A percentile compares a stretch with the other conserved stretches of the same genome.
These are phyloP conservation scores for Nannochloropsis gaditana DNA, from an alignment of 108 stramenopile genomes.

Conservation along the genomic window DNA sequence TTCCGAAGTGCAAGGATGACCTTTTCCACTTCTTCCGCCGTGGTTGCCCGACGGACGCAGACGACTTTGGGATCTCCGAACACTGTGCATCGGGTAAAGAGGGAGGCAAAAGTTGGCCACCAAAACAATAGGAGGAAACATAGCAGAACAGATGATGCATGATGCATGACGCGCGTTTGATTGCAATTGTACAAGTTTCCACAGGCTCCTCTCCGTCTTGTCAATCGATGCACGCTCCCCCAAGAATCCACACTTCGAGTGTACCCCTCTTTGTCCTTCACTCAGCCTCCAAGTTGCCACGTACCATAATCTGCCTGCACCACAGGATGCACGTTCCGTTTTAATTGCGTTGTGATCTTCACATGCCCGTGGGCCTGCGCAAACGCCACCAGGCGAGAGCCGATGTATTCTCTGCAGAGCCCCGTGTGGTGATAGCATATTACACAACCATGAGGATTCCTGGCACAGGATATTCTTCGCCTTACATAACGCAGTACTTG, in stretches of 20 bases:
- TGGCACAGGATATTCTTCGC: too few species aligned
- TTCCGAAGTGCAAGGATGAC: neutral
- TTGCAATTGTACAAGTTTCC: too few species aligned
- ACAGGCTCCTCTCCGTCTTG: too few species aligned
- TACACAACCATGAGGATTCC: too few species aligned
- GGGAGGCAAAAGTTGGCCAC: neutral
- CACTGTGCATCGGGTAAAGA: neutral
- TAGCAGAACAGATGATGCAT: too few species aligned
- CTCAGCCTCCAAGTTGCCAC: neutral
- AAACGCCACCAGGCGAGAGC: neutral
- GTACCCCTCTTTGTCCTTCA: too few species aligned
- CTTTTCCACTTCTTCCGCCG: neutral
- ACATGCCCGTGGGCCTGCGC: neutral
- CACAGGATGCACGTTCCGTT: constrained; percentile 19
- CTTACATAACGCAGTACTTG: too few species aligned
- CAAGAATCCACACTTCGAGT: too few species aligned
- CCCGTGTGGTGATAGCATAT: too few species aligned
- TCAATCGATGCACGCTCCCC: too few species aligned
- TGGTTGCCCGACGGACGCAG: neutral
- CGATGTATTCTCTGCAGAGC: neutral
- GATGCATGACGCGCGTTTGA: too few species aligned
- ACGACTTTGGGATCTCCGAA: neutral
- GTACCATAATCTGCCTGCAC: constrained; percentile 13
- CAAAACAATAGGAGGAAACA: too few species aligned
- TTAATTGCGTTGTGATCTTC: constrained; percentile 1